Evolutionary conservation across 371 early-diverging fungal genomes (phyloP), one percentile per base, ranked within the genome.

Genomic region (Homolaphlyctis polyrhiza): DNA sequence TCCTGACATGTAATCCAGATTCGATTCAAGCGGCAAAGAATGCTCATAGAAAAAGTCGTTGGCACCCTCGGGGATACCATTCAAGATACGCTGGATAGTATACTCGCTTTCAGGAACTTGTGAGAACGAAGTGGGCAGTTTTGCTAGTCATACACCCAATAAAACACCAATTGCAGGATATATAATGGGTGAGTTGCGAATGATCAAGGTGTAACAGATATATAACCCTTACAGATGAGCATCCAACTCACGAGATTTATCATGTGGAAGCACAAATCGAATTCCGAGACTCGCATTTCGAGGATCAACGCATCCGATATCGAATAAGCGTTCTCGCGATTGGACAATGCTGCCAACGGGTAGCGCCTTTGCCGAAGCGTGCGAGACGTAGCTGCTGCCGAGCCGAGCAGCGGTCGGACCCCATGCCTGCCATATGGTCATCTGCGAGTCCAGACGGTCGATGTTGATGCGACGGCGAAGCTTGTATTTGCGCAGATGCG

Each of bases 1-100:
- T 65, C 94, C 97, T 57, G 84, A 77, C 89, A 97, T 91, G 60
- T 86, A 86, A 69, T 98, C 98, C 39, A 96, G 71, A 67, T 97
- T 96, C 58, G 84, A 84, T 69, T 98, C 97, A 45, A 96, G 72
- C 21, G 98, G 97, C 50, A 97, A 73, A 2, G 92, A 67, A 0
- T 43, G 23, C 49, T 86, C 86, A 8, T 84, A 67, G 67, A 85
- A 82, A 65, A 94, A 79, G 67, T 97, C 97, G n/a, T 80, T 73
- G 4, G 81, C 52, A 16, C 95, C 95, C 79, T 97, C 98, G 29
- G 96, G 90, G 13, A 97, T 81, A 3, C 97, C 98, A 49, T 84
- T 79, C 2, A 90, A 67, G 33, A 94, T 82, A 25, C 98, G 82
- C 18, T 91, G 81, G 61, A 92, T 81, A 39, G 78, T 82, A 75